These are phyloP conservation scores for Lenwebbia sp. DNA, from an alignment of 345 rosid species.

Conservation along the genomic window DNA sequence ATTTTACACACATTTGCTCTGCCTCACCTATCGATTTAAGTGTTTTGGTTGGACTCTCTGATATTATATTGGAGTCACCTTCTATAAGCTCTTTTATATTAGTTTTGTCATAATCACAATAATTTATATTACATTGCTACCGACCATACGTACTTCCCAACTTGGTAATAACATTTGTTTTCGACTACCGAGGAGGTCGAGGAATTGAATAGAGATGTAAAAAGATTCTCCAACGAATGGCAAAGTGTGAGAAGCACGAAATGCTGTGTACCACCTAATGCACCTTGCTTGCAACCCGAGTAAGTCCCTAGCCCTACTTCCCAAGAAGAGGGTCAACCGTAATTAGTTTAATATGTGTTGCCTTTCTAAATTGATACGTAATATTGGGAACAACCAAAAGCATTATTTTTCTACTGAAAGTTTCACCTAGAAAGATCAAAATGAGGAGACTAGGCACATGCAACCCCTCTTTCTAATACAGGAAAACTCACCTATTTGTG, in stretches of 20 bases:
- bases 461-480: not conserved
- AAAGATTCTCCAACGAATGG: not conserved
- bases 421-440: not conserved
- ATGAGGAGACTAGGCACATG: not conserved
- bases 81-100: not conserved
- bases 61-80: not conserved
- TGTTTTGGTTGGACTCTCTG: no score
- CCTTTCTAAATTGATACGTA: not conserved
- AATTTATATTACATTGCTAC: not conserved
- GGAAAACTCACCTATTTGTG: not conserved
- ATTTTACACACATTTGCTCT: not conserved
- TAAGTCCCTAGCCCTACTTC: no score
- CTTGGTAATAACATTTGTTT: not conserved
- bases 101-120: not conserved
- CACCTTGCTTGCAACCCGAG: not conserved
- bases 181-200: not conserved
- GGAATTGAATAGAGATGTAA: not conserved
- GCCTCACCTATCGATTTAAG: accelerated
- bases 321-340: not conserved
- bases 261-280: not conserved
- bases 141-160: not conserved
- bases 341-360: not conserved
- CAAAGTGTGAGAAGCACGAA: not conserved
- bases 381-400: not conserved
- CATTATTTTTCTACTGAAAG: not conserved